Base-by-base conservation (phyloP, 306 rosid species). In the Ammopiptanthus mongolicus region DNA sequence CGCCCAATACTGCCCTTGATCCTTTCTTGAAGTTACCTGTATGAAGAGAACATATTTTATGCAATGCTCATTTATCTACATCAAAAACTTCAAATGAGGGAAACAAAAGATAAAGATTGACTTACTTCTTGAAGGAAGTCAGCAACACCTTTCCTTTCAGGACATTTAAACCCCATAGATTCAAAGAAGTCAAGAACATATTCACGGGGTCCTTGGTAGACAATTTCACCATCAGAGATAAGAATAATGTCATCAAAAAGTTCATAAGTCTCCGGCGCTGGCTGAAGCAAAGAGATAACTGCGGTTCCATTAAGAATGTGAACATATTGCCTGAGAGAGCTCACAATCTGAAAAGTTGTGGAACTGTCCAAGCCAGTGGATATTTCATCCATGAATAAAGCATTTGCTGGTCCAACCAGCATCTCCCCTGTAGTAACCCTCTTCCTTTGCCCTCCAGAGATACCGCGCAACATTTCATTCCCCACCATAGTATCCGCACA, bases 371-470 rank as follows among this genome's bases (percentile, higher is more conserved):
- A 72, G 4, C 92, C 90, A 36, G 86, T 88, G 2, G 91, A 87
- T 74, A 87, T 85, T 71, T 85, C 88, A 74, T 88, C 92, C 92
- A 88, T 88, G 59, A 88, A 77, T 18, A 88, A 41, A 67, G 82
- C 88, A 15, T 86, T 84, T 65, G 83, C 81, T 18, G 88, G 87
- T 46, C 92, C 90, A 47, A 88, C 92, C 36, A 88, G 55, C 92
- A 88, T 88, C 65, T 88, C 92, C 42, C 88, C 92, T 65, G 91
- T 90, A 1, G 98, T 94, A 1, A 94, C 86, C 6, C 98, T 84
- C 78, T 94, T 94, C 78, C 88, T 89, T 72, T 94, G 89, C 15
- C 98, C 98, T 34, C 98, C 98, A 7, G 98, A 94, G 23, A 94
- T 87, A 19, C 98, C 98, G 0, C 98, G 83, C 69, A 86, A 23